Conservation (phyloP, 768 basidiomycete species). For the Mycena belliarum region DNA sequence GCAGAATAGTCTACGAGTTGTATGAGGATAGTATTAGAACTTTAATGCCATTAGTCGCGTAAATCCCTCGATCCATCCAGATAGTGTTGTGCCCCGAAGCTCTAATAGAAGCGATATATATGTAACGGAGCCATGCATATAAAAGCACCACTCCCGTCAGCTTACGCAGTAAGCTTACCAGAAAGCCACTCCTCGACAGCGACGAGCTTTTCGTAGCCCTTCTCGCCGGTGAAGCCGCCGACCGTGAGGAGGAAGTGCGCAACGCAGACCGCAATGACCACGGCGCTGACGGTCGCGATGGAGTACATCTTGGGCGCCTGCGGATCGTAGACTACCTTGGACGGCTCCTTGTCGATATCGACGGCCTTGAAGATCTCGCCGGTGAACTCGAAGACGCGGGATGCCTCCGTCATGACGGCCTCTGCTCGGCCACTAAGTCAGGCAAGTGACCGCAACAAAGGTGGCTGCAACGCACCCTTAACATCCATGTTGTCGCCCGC, state of each 20-base stretch:
- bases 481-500: conserved; percentile 40
- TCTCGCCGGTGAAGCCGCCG: conserved; percentile 47
- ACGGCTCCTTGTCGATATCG: conserved; percentile 22
- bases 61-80: no score
- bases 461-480: conserved; percentile 39
- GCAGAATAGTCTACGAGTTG: no score
- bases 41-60: no score
- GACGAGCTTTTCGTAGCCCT: conserved; percentile 47
- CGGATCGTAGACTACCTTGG: conserved; percentile 36
- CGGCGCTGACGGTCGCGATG: conserved; percentile 26
- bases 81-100: no score
- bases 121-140: no score
- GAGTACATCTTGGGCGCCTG: conserved; percentile 28
- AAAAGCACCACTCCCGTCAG: no score
- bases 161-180: background rate
- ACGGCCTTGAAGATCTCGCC: conserved; percentile 45
- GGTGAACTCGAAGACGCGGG: conserved; percentile 50
- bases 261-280: conserved; percentile 39
- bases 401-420: conserved; percentile 50
- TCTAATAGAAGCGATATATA: no score
- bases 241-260: conserved; percentile 51
- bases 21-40: no score
- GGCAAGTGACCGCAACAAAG: background rate
- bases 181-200: conserved; percentile 41
- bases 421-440: no score